phyloP scores from a whole-genome alignment of 768 basidiomycete species.

The Phallus indusiatus region DNA sequence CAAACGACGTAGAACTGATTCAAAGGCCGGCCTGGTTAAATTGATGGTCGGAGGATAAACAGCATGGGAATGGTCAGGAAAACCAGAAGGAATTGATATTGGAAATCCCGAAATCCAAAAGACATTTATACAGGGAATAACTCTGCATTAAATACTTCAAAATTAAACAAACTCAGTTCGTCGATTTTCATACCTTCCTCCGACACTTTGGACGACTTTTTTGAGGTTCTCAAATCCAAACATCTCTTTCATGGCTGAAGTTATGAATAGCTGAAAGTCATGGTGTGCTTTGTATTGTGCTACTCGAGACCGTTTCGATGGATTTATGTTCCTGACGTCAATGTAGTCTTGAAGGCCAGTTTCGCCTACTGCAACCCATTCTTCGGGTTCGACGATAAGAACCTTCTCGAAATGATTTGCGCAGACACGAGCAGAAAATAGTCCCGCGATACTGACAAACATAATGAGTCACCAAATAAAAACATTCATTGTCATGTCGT shows the following conservation, averaged over 20 bases:
- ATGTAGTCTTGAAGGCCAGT: background rate
- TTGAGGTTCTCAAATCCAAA: conserved; percentile 18
- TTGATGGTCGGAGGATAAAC: conserved; percentile 4
- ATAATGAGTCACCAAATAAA: background rate
- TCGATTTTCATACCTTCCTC: no score
- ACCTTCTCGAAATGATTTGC: conserved; percentile 25
- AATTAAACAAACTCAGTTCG: no score
- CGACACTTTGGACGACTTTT: conserved; percentile 7
- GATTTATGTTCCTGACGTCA: conserved; percentile 18
- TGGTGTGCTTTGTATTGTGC: background rate
- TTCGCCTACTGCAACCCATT: background rate
- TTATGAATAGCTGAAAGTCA: conserved; percentile 5
- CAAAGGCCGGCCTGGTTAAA: conserved; percentile 18
- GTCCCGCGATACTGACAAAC: conserved; percentile 20
- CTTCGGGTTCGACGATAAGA: conserved; percentile 23
- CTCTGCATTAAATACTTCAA: no score
- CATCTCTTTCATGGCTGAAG: conserved; percentile 9
- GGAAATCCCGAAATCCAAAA: background rate
- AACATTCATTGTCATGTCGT: no score
- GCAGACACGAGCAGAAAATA: conserved; percentile 24
- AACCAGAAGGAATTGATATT: background rate
- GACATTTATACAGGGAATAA: conserved; percentile 17
- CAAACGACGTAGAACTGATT: conserved; percentile 23
- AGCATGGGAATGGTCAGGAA: background rate
- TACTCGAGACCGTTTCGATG: conserved; percentile 14